phyloP scores from a whole-genome alignment of 345 rosid species.

The Hevea brasiliensis region DNA sequence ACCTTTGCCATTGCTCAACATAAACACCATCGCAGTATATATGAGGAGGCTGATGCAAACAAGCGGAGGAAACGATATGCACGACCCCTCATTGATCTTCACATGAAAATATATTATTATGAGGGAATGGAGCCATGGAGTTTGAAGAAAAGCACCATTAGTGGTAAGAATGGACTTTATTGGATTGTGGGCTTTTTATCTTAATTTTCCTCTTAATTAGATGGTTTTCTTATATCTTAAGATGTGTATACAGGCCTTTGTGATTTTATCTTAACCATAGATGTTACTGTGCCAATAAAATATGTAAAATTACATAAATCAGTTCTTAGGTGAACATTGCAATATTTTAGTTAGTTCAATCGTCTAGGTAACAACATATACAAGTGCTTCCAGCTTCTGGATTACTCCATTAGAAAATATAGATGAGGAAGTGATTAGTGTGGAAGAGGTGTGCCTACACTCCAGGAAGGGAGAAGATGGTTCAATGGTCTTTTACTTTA shows the following conservation, averaged over 20 bases:
- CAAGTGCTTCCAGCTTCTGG: not conserved
- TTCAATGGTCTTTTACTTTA: too few species aligned
- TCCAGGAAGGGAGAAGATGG: not conserved
- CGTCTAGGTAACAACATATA: not conserved
- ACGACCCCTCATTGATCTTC: conserved; percentile 89
- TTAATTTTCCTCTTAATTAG: not conserved
- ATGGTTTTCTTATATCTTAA: not conserved
- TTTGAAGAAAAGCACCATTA: conserved; percentile 58
- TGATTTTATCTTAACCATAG: not conserved
- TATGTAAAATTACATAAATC: not conserved
- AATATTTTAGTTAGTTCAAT: not conserved
- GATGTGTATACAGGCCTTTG: not conserved
- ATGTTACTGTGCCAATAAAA: not conserved
- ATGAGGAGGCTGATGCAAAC: conserved; percentile 97
- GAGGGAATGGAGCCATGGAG: conserved; percentile 97
- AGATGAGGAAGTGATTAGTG: not conserved
- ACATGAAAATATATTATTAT: conserved; percentile 84
- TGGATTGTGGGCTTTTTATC: not conserved
- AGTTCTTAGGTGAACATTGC: not conserved
- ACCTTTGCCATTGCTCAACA: conserved; percentile 95
- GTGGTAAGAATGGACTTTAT: conserved; percentile 50
- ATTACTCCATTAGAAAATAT: not conserved
- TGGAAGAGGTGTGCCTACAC: not conserved
- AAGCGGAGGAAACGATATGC: conserved; percentile 93
- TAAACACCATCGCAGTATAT: conserved; percentile 79